Evolutionary conservation across 306 rosid genomes (phyloP).

Genomic region (Malus fusca): DNA sequence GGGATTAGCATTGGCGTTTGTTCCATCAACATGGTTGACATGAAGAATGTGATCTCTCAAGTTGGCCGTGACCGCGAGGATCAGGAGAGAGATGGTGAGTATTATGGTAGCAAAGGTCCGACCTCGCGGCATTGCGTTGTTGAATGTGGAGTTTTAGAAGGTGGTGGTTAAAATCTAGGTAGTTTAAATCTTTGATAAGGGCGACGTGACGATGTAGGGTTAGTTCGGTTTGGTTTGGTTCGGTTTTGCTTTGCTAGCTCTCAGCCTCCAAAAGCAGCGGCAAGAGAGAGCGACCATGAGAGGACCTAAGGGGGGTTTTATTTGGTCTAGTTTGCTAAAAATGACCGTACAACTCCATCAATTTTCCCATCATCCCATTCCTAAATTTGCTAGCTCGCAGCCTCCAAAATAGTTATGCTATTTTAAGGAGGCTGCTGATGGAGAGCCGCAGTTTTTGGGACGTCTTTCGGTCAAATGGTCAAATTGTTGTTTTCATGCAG

Average conservation of each 20-base stretch:
- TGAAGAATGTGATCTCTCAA: neutral
- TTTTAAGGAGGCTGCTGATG: neutral
- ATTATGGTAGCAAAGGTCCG: neutral
- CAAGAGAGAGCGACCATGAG: neutral
- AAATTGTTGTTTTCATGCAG: neutral
- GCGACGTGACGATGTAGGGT: neutral
- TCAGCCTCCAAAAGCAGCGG: constrained; percentile 20
- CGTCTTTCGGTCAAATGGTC: constrained; percentile 14
- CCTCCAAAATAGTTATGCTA: neutral
- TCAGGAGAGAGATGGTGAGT: neutral
- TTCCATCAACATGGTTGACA: neutral
- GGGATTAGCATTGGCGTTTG: neutral
- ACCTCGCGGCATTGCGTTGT: neutral
- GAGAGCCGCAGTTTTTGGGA: constrained; percentile 14
- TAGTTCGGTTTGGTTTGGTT: neutral
- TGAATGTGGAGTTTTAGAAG: neutral
- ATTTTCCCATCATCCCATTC: neutral
- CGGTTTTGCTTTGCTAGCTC: neutral
- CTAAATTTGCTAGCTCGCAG: neutral
- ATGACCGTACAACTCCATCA: neutral
- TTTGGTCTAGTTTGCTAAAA: neutral
- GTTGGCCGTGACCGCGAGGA: neutral
- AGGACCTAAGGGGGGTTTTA: neutral
- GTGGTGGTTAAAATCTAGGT: neutral
- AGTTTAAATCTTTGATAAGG: neutral